Evolutionary conservation across 2,329 filamentous ascomycete genomes (phyloP).

Genomic region (Didymella pinodella): DNA sequence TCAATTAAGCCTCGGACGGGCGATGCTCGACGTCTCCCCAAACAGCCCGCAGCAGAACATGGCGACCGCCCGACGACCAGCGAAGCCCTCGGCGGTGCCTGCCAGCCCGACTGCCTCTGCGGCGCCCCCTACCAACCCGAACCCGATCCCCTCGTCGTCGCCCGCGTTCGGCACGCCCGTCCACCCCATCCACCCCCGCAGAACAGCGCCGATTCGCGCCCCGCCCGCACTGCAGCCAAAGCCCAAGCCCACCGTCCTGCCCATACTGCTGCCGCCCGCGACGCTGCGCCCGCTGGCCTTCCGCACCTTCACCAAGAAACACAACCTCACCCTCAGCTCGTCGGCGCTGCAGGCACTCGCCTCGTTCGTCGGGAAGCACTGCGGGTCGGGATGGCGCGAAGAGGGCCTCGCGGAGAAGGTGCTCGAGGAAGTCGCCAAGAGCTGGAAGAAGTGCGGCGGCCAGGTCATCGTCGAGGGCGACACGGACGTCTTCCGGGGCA

Average conservation of each 20-base stretch:
- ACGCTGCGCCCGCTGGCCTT: conserved; percentile 91
- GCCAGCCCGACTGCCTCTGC: no score
- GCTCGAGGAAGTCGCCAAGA: conserved; percentile 86
- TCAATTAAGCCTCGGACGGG: conserved; percentile 12
- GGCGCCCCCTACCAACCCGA: conserved; percentile 34
- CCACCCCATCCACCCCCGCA: conserved; percentile 72
- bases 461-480: conserved; percentile 91
- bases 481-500: conserved; percentile 73
- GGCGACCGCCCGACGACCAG: conserved; percentile 42
- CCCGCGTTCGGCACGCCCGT: conserved; percentile 88
- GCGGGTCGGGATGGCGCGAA: conserved; percentile 95
- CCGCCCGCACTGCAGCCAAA: conserved; percentile 61
- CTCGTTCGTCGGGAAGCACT: conserved; percentile 89
- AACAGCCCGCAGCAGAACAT: conserved; percentile 23
- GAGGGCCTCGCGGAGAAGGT: conserved; percentile 92
- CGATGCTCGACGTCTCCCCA: not conserved
- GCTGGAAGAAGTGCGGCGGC: conserved; percentile 89
- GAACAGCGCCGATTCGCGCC: conserved; percentile 52
- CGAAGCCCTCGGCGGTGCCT: conserved; percentile 39
- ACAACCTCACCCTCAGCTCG: conserved; percentile 90
- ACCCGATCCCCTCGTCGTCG: conserved; percentile 83
- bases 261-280: conserved; percentile 86
- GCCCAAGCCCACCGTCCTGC: conserved; percentile 71
- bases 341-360: conserved; percentile 85
- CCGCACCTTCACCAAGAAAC: conserved; percentile 95